Percentiles rank a stretch among this genome's conserved stretches.
These are phyloP conservation scores for Dothideomycetes sp. DNA, from an alignment of 2,329 filamentous ascomycete genomes.

Conservation along the genomic window DNA sequence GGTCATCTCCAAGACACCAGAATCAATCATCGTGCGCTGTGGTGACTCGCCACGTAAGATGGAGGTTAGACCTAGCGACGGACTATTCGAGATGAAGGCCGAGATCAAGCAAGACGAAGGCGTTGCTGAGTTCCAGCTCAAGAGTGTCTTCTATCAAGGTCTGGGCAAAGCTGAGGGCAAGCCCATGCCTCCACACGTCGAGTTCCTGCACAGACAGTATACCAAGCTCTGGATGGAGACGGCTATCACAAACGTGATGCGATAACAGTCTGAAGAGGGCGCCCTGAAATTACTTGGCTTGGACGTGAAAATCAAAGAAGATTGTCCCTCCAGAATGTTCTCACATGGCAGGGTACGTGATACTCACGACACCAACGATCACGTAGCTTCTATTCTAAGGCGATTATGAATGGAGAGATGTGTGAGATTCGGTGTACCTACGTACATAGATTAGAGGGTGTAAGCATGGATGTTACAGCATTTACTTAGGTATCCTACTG, in stretches of 20 bases:
- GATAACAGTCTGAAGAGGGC: too few species aligned
- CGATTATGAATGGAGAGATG: too few species aligned
- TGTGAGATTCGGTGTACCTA: too few species aligned
- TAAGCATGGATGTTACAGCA: too few species aligned
- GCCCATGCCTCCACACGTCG: slow-evolving; percentile 40
- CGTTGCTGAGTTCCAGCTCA: slow-evolving; percentile 55
- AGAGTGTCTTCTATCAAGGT: slow-evolving; percentile 55
- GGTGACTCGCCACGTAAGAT: slow-evolving; percentile 55
- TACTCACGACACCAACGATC: too few species aligned
- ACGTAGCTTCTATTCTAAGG: too few species aligned
- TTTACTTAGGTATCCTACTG: too few species aligned
- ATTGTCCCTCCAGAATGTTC: too few species aligned
- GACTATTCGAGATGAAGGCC: slow-evolving; percentile 57
- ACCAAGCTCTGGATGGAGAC: slow-evolving; percentile 50
- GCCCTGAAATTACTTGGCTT: too few species aligned
- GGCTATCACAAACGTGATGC: slow-evolving; percentile 33
- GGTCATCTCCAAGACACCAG: slow-evolving; percentile 55
- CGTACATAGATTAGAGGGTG: too few species aligned
- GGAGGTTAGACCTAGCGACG: slow-evolving; percentile 51
- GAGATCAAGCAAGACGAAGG: slow-evolving; percentile 49
- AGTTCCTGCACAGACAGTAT: slow-evolving; percentile 47
- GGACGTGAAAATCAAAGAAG: too few species aligned
- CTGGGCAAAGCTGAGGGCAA: slow-evolving; percentile 33
- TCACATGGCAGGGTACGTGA: too few species aligned
- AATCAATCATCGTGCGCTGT: slow-evolving; percentile 53